These are phyloP conservation scores for Sinapis alba DNA, from an alignment of 441 rosid genomes.

Conservation along the genomic window DNA sequence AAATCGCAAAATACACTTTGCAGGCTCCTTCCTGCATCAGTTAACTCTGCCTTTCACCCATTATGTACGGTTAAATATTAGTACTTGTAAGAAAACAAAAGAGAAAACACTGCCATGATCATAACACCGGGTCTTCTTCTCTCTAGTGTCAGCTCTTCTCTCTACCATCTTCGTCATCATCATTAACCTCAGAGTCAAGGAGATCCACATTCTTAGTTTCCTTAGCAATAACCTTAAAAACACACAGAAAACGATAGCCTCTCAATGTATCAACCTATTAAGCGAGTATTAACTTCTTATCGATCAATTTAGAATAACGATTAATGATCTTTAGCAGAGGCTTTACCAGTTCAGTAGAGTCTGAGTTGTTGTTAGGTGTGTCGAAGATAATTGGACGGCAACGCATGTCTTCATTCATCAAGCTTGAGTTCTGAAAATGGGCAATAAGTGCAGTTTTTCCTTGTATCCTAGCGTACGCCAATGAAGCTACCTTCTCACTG, in stretches of 20 bases:
- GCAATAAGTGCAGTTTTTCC: slow-evolving; percentile 93
- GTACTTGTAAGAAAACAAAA: slow-evolving; percentile 3
- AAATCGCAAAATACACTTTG: slow-evolving; percentile 34
- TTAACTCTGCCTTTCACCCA: slow-evolving; percentile 36
- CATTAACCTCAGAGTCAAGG: slow-evolving; percentile 29
- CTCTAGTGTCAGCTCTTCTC: slow-evolving; percentile 34
- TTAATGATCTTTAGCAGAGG: too few relatives aligned
- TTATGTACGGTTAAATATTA: slow-evolving; percentile 40
- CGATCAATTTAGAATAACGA: background rate
- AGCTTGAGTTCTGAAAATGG: slow-evolving; percentile 98
- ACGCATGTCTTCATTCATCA: slow-evolving; percentile 99
- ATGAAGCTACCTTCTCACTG: slow-evolving; percentile 97
- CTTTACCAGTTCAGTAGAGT: slow-evolving; percentile 67
- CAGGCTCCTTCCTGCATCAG: slow-evolving; percentile 35
- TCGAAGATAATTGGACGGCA: slow-evolving; percentile 95
- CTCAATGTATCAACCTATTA: background rate
- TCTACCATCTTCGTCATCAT: slow-evolving; percentile 22
- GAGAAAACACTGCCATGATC: slow-evolving; percentile 9
- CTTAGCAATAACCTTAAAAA: slow-evolving; percentile 17
- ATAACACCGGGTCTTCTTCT: slow-evolving; percentile 21
- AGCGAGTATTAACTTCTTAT: background rate
- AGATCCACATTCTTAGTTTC: slow-evolving; percentile 31
- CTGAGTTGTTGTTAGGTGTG: slow-evolving; percentile 58
- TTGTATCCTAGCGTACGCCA: slow-evolving; percentile 98
- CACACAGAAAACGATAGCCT: background rate